Percentiles rank a stretch among this genome's conserved stretches.
Evolutionary conservation across 2,329 filamentous ascomycete genomes (phyloP).

Genomic region (Malbranchea cinnamomea): DNA sequence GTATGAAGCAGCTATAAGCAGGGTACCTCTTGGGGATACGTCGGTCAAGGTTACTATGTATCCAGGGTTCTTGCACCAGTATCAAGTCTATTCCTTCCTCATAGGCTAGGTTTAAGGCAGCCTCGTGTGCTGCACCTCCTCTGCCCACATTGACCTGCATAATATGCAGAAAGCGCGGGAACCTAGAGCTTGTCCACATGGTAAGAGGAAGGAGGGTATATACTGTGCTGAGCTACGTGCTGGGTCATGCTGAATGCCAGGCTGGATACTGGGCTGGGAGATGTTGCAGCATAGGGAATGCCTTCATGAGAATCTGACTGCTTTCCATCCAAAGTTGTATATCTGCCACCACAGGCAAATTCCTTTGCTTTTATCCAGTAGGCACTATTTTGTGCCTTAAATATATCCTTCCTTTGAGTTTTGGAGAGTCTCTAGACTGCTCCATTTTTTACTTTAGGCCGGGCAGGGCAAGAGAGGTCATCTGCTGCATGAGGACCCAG

Average conservation of each 20-base stretch:
- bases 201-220: not conserved
- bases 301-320: not conserved
- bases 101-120: constrained; percentile 1
- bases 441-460: not conserved
- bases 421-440: not conserved
- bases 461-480: not conserved
- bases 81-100: not conserved
- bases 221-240: not conserved
- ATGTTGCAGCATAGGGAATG: not conserved
- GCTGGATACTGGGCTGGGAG: not conserved
- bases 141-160: constrained; percentile 1
- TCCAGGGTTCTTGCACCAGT: constrained; percentile 1
- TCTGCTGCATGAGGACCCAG: constrained; percentile 1
- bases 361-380: constrained; percentile 1
- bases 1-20: not conserved
- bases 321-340: not conserved
- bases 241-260: not conserved
- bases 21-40: constrained; percentile 1
- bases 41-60: not conserved
- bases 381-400: not conserved
- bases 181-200: constrained; percentile 1
- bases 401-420: not conserved
- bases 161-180: not conserved
- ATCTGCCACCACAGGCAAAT: not conserved
- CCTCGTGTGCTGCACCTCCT: not conserved